Evolutionary conservation across 2,329 filamentous ascomycete genomes (phyloP).

Genomic region (Sporothrix globosa): DNA sequence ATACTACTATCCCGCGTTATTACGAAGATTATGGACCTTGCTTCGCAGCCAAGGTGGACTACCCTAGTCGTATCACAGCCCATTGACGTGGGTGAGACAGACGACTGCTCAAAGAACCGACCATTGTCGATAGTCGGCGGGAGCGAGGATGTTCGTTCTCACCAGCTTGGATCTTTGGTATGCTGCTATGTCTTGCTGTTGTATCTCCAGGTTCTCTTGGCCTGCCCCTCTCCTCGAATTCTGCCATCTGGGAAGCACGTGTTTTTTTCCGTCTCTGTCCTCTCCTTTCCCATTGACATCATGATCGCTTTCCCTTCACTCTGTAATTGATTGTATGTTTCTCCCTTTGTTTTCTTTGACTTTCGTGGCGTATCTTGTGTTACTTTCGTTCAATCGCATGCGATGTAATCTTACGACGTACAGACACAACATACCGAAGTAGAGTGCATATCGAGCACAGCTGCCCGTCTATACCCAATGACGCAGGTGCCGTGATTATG

Average conservation of each 20-base stretch:
- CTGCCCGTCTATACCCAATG: conserved; percentile 20
- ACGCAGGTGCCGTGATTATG: too few species aligned
- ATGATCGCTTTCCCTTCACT: not conserved
- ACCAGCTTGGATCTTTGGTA: not conserved
- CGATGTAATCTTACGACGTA: too few species aligned
- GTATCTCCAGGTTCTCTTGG: conserved; percentile 12
- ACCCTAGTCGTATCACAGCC: conserved; percentile 13
- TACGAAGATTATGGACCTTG: not conserved
- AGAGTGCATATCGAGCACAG: too few species aligned
- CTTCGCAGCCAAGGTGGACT: conserved; percentile 2
- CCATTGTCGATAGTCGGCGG: not conserved
- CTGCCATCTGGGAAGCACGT: not conserved
- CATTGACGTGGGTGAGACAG: not conserved
- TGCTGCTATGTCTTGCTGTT: not conserved
- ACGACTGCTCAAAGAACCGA: not conserved
- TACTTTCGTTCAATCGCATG: not conserved
- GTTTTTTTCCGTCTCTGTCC: not conserved
- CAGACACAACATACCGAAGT: too few species aligned
- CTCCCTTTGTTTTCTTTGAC: not conserved
- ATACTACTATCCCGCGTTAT: not conserved
- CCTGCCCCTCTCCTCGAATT: not conserved
- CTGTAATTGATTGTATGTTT: not conserved
- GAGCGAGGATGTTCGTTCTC: not conserved
- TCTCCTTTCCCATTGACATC: not conserved
- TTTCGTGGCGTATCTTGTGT: not conserved